Evolutionary conservation across 352 stramenopile species (phyloP), one percentile per base, ranked within the genome.

Genomic region (Salisapilia sapeloensis): DNA sequence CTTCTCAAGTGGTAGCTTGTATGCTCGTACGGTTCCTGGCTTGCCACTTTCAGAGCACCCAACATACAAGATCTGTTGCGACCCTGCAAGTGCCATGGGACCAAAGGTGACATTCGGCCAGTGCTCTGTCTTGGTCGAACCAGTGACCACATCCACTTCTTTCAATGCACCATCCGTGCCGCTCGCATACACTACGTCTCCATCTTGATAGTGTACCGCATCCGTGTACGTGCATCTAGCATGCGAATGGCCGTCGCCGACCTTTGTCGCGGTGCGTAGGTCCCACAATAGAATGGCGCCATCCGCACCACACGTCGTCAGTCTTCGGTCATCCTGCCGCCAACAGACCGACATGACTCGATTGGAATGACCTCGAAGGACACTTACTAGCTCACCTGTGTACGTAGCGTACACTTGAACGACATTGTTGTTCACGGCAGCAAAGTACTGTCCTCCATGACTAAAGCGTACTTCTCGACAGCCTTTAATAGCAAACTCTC

Each of bases 391-490:
- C 21, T 89, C 74, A 2, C 74, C 66, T 0, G 69, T 85, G 46
- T 85, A 89, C 1, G 64, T 85, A 30, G 53, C 56, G 51, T 89
- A 89, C 4, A 85, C 78, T 18, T 86, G 66, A 5, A 96, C 74
- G 11, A 79, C 72, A 24, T 93, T 92, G 42, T 80, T 87, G 44
- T 90, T 86, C 4, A 60, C 77, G 1, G 78, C 77, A 2, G 85
- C 83, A 23, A 95, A 94, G 35, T 77, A 93, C 40, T 96, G 78
- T 0, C 83, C 81, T 4, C 85, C 85, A 35, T 92, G 63, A 27
- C 69, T 84, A 48, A 97, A 97, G 9, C 71, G 61, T 29, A 91
- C 77, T 54, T 96, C 83, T 19, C 64, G 55, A 45, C 90, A 97
- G 3, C 58, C 55, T 47, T 96, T 97, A 48, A 97, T 75, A 1